These are phyloP conservation scores for Hanseniaspora hatyaiensis DNA, from an alignment of 805 yeast genomes.

Conservation along the genomic window DNA sequence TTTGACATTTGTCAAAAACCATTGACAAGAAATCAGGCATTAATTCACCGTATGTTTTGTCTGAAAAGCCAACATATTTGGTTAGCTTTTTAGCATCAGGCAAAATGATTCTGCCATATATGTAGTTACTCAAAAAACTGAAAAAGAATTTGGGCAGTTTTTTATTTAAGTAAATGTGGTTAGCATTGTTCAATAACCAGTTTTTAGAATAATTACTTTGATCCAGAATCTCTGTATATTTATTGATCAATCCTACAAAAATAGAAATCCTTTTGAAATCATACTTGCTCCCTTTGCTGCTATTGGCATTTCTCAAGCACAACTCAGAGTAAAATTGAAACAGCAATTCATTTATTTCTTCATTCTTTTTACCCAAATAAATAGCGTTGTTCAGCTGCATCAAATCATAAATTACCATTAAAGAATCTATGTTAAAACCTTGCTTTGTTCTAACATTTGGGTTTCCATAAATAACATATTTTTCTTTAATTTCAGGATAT, in stretches of 20 bases:
- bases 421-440: slow-evolving; percentile 5
- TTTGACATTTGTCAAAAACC: slow-evolving; percentile 48
- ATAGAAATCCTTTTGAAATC: not conserved
- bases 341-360: not conserved
- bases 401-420: slow-evolving; percentile 11
- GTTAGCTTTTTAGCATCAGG: slow-evolving; percentile 55
- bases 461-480: slow-evolving; percentile 1
- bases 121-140: slow-evolving; percentile 41
- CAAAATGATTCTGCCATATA: slow-evolving; percentile 67
- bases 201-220: slow-evolving; percentile 29
- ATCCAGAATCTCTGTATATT: not conserved
- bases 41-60: slow-evolving; percentile 82
- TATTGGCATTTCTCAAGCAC: slow-evolving; percentile 3
- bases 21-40: slow-evolving; percentile 64
- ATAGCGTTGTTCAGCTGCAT: slow-evolving; percentile 6
- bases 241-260: slow-evolving; percentile 18
- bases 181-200: slow-evolving; percentile 34
- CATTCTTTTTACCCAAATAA: not conserved
- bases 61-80: slow-evolving; percentile 74
- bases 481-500: slow-evolving; percentile 6
- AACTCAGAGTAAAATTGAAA: slow-evolving; percentile 1
- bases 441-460: not conserved
- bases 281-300: not conserved
- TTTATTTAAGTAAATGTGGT: slow-evolving; percentile 20
- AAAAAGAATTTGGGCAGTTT: slow-evolving; percentile 35